These are phyloP conservation scores for Pseudocercospora eumusae DNA, from an alignment of 2,329 filamentous ascomycete genomes.

Conservation along the genomic window DNA sequence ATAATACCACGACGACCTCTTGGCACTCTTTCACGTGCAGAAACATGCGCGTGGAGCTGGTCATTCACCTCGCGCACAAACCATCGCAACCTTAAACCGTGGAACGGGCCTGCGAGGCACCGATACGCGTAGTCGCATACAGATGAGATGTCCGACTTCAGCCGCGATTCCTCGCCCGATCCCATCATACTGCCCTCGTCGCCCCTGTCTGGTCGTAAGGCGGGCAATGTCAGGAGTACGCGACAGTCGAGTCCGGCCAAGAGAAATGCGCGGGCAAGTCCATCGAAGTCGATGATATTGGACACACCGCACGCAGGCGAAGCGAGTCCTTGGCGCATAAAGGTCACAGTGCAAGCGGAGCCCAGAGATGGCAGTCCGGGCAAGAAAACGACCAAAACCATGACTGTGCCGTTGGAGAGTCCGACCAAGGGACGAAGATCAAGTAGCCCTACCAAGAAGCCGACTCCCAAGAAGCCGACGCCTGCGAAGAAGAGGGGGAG, in stretches of 20 bases:
- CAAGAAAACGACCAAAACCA: constrained; percentile 36
- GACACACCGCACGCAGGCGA: constrained; percentile 43
- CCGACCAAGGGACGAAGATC: constrained; percentile 18
- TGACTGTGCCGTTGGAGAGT: constrained; percentile 47
- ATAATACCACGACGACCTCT: neutral
- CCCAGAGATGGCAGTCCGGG: constrained; percentile 37
- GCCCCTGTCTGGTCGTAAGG: constrained; percentile 29
- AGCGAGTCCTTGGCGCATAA: constrained; percentile 52
- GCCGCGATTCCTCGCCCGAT: constrained; percentile 38
- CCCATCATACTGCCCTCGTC: constrained; percentile 40
- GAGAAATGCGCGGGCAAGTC: constrained; percentile 35
- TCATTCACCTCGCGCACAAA: neutral
- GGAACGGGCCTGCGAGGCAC: neutral
- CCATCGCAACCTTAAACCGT: neutral
- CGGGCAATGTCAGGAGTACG: constrained; percentile 5
- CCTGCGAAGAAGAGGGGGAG: constrained; percentile 20
- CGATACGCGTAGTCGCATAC: constrained; percentile 1
- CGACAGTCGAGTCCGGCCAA: constrained; percentile 15
- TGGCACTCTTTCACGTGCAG: neutral
- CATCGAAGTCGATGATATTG: constrained; percentile 50
- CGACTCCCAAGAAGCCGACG: constrained; percentile 8
- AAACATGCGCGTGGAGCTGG: neutral
- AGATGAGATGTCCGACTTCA: constrained; percentile 17
- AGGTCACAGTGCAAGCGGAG: constrained; percentile 54
- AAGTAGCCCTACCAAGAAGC: constrained; percentile 28